These are phyloP conservation scores for Huntiella moniliformis DNA, from an alignment of 2,329 filamentous ascomycete genomes.

Conservation along the genomic window DNA sequence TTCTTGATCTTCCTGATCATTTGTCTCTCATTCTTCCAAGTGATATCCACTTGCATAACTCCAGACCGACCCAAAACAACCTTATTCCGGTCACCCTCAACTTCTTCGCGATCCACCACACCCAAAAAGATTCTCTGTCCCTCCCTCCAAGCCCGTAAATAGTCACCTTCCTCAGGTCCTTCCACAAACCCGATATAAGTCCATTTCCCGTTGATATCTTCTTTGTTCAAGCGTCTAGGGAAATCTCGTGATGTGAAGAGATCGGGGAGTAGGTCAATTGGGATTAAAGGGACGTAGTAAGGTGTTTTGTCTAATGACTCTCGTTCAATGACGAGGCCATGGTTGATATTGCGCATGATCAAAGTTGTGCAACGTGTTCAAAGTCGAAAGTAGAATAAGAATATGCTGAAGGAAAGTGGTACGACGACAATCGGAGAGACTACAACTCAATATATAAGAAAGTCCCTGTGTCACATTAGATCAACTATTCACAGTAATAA, in stretches of 20 bases:
- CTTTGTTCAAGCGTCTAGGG: conserved; percentile 22
- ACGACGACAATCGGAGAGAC: neutral
- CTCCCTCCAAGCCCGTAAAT: neutral
- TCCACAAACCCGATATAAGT: neutral
- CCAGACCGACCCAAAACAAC: too few relatives aligned
- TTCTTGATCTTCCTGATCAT: too few relatives aligned
- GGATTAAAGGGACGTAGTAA: conserved; percentile 32
- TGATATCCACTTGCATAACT: too few relatives aligned
- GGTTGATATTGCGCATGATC: neutral
- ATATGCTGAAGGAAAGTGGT: neutral
- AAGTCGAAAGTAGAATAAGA: neutral
- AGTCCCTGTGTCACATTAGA: neutral
- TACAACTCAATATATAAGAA: neutral
- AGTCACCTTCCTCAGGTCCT: neutral
- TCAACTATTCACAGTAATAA: neutral
- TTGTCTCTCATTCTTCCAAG: too few relatives aligned
- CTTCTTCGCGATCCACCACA: neutral
- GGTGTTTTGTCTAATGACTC: conserved; percentile 15
- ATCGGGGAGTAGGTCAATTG: conserved; percentile 30
- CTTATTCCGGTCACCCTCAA: too few relatives aligned
- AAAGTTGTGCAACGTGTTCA: neutral
- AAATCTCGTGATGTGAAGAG: conserved; percentile 26
- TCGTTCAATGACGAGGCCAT: conserved; percentile 25
- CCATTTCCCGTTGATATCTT: conserved; percentile 17
- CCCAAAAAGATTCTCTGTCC: neutral